A percentile compares a stretch with the other conserved stretches of the same genome.
Conservation (phyloP, 352 stramenopile genomes). For the Phytophthora gonapodyides region DNA sequence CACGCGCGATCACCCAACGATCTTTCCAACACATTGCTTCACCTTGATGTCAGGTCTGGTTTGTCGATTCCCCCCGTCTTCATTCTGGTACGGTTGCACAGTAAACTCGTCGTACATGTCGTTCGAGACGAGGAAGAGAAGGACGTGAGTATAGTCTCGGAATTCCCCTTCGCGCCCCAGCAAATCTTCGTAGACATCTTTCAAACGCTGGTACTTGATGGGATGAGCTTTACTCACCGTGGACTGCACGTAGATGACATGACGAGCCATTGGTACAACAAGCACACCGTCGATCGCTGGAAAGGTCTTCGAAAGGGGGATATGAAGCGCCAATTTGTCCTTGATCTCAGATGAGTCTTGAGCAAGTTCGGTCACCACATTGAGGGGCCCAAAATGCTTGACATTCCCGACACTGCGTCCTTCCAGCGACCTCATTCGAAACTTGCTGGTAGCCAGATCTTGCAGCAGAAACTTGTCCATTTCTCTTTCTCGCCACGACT, state of each 20-base stretch:
- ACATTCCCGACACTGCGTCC: not conserved
- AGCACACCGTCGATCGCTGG: constrained; percentile 39
- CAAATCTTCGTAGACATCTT: constrained; percentile 24
- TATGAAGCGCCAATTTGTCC: constrained; percentile 30
- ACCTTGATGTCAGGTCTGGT: constrained; percentile 8
- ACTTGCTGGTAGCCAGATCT: constrained; percentile 6
- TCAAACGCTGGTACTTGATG: constrained; percentile 33
- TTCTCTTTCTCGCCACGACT: constrained; percentile 13
- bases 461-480: constrained; percentile 15
- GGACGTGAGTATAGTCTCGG: constrained; percentile 28
- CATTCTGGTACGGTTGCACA: constrained; percentile 30
- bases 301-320: constrained; percentile 41
- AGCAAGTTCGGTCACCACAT: constrained; percentile 25
- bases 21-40: too few species aligned
- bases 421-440: constrained; percentile 14
- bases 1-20: too few species aligned
- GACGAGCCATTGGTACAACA: constrained; percentile 18
- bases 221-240: constrained; percentile 30
- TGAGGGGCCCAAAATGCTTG: constrained; percentile 1
- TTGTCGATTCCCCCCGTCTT: constrained; percentile 2
- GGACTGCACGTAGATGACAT: constrained; percentile 31
- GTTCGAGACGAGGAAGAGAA: constrained; percentile 16
- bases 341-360: constrained; percentile 33
- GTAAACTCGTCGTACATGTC: constrained; percentile 32
- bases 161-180: constrained; percentile 5